Evolutionary conservation across 2,329 filamentous ascomycete genomes (phyloP), one percentile per base, ranked within the genome.

Genomic region (Clonostachys byssicola): DNA sequence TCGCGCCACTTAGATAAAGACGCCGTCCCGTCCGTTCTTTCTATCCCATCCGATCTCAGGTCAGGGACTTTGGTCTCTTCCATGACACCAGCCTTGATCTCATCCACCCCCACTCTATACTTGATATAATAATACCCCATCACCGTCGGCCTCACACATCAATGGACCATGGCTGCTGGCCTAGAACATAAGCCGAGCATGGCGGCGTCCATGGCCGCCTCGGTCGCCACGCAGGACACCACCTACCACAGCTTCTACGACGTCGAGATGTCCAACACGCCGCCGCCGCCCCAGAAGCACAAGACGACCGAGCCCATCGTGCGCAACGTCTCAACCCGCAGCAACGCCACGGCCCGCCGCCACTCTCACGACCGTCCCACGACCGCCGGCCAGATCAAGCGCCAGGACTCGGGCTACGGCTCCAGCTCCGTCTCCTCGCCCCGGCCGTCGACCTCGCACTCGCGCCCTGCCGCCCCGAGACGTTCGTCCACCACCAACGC

Each of bases 391-490:
- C 67, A 65, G 47, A 80, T 81, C 67, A 70, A 71, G 44, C 71
- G 79, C 13, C 77, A 80, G 50, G 78, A 83, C 56, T 82, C 79
- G 1, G 79, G 79, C 34, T 82, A 83, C 54, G 78, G 77, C 55
- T 81, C 78, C 4, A 68, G 72, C 42, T 61, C 64, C 9, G 61
- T 64, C 8, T 54, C 59, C 16, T 59, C 60, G 8, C 67, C 72
- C 3, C 65, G 63, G 9, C 60, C 60, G 14, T 74, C 73, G 3
- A 60, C 58, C 33, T 66, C 63, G 40, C 60, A 60, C 48, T 52
- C 59, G 3, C 58, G 60, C 6, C 51, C 52, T 12, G 44, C 47
- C 8, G 53, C 57, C 17, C 60, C 61, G 7, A 63, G 70, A 2
- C 63, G 61, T 16, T 57, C 61, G 6, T 72, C 73, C 17, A 40